A percentile compares a stretch with the other conserved stretches of the same genome.
Evolutionary conservation across 805 yeast genomes (phyloP).

Genomic region (Saturnispora halmiae): DNA sequence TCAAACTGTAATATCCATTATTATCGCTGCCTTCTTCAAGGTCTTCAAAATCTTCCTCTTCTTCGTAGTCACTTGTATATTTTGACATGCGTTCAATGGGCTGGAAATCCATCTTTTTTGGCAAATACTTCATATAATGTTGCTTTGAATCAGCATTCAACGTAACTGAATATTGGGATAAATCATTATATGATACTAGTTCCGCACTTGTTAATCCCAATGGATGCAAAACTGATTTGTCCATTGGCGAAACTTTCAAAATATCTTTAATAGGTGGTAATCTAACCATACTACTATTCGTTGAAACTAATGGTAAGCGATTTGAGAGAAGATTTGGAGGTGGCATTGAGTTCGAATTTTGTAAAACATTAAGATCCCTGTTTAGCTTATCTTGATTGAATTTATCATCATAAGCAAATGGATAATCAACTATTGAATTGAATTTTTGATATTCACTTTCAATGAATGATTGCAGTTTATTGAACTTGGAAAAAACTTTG

Average conservation of each 20-base stretch:
- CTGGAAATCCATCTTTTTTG: background rate
- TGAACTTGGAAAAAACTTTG: slow-evolving; percentile 13
- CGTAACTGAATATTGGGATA: slow-evolving; percentile 6
- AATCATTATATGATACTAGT: slow-evolving; percentile 8
- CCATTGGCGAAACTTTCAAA: slow-evolving; percentile 13
- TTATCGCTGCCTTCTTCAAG: no score
- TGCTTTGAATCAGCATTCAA: slow-evolving; percentile 8
- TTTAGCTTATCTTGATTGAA: background rate
- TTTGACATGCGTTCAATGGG: background rate
- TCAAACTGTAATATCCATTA: no score
- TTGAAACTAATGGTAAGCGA: slow-evolving; percentile 4
- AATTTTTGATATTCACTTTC: slow-evolving; percentile 19
- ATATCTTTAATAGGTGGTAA: slow-evolving; percentile 20
- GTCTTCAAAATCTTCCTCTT: background rate
- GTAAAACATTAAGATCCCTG: background rate
- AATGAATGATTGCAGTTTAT: slow-evolving; percentile 20
- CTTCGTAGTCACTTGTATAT: background rate
- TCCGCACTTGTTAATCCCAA: slow-evolving; percentile 13
- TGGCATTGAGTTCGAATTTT: background rate
- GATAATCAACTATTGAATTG: slow-evolving; percentile 34
- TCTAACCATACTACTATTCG: slow-evolving; percentile 12
- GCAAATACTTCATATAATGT: slow-evolving; percentile 6
- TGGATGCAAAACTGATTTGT: slow-evolving; percentile 17
- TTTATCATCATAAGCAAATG: slow-evolving; percentile 35
- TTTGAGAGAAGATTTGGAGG: no score